phyloP scores from a whole-genome alignment of 2,329 filamentous ascomycete species.

The Penicillium sp. region DNA sequence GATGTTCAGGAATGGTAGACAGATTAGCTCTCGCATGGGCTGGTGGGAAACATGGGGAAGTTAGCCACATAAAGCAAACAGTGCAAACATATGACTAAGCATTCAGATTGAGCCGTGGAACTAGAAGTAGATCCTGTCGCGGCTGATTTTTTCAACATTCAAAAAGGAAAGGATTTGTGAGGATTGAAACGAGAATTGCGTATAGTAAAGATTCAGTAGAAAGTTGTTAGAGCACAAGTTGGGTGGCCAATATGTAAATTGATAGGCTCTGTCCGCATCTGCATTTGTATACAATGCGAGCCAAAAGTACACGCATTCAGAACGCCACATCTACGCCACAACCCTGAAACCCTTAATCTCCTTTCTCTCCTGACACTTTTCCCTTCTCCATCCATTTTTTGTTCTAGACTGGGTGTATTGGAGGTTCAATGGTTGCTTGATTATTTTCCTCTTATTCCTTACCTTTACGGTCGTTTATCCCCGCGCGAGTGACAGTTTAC shows the following conservation, averaged over 20 bases:
- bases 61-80: constrained; percentile 3
- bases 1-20: background rate
- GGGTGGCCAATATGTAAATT: too few relatives aligned
- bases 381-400: constrained; percentile 15
- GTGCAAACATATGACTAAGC: background rate
- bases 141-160: background rate
- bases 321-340: constrained; percentile 29
- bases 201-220: too few relatives aligned
- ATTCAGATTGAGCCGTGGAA: background rate
- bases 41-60: constrained; percentile 3
- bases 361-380: constrained; percentile 22
- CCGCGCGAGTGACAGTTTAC: constrained; percentile 18
- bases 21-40: background rate
- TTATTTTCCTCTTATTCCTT: constrained; percentile 8
- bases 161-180: too few relatives aligned
- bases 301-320: constrained; percentile 12
- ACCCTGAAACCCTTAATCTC: constrained; percentile 21
- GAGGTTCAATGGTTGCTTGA: constrained; percentile 32
- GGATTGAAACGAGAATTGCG: too few relatives aligned
- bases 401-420: constrained; percentile 27
- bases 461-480: constrained; percentile 28
- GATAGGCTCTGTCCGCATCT: too few relatives aligned
- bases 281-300: too few relatives aligned
- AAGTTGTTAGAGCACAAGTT: background rate
- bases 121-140: background rate